These are phyloP conservation scores for Backusella tarrabulga DNA, from an alignment of 192 early-diverging fungal genomes.

Conservation along the genomic window DNA sequence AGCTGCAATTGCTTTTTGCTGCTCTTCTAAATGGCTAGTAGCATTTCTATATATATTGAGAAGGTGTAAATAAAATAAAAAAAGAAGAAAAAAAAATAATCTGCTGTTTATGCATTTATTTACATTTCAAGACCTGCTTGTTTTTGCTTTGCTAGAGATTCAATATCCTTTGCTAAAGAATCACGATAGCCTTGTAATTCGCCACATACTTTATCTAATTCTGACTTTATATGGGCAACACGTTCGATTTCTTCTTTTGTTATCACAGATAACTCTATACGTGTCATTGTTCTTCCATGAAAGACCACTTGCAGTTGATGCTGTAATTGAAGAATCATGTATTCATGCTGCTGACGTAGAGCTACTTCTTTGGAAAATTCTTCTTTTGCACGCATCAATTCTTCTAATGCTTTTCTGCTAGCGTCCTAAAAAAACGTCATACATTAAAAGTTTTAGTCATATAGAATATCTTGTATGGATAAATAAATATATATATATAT, in stretches of 20 bases:
- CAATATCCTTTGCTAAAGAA: slow-evolving; percentile 35
- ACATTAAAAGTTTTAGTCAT: not conserved
- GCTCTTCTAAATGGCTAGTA: slow-evolving; percentile 38
- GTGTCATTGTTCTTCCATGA: slow-evolving; percentile 15
- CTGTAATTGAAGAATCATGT: slow-evolving; percentile 22
- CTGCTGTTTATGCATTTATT: not conserved
- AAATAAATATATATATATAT: not conserved
- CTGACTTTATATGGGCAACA: slow-evolving; percentile 15
- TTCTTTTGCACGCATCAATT: slow-evolving; percentile 44
- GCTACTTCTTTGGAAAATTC: slow-evolving; percentile 40
- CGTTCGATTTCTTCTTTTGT: slow-evolving; percentile 26
- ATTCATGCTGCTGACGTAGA: slow-evolving; percentile 37
- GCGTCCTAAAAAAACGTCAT: slow-evolving; percentile 7
- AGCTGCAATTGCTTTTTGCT: slow-evolving; percentile 42
- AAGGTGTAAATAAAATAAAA: not conserved
- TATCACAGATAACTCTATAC: slow-evolving; percentile 13
- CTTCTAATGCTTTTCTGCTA: slow-evolving; percentile 39
- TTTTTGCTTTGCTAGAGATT: slow-evolving; percentile 40
- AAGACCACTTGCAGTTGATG: slow-evolving; percentile 23
- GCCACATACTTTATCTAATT: slow-evolving; percentile 29
- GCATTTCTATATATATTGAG: not conserved
- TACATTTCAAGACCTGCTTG: slow-evolving; percentile 18
- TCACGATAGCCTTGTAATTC: slow-evolving; percentile 36
- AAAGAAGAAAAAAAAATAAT: not conserved
- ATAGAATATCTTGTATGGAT: not conserved